phyloP scores from a whole-genome alignment of 768 basidiomycete species.

The Candolleomyces efflorescens region DNA sequence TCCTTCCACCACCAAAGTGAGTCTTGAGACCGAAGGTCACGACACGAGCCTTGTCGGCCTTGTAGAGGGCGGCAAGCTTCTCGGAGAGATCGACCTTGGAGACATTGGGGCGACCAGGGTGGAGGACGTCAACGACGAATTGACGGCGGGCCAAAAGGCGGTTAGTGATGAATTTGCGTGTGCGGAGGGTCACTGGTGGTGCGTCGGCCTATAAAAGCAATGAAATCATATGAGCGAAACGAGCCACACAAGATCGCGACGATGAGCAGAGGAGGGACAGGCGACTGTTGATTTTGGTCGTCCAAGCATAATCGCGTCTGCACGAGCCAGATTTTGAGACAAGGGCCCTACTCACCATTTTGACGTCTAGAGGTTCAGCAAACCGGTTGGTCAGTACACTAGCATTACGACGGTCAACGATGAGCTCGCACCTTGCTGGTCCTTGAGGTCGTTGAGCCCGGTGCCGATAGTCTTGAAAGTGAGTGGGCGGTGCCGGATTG shows the following conservation, averaged over 20 bases:
- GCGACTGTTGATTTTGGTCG: too few species aligned
- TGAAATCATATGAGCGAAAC: not conserved
- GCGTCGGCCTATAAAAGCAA: slow-evolving; percentile 57
- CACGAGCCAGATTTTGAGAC: slow-evolving; percentile 8
- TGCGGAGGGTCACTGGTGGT: slow-evolving; percentile 91
- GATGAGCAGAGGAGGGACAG: too few species aligned
- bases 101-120: slow-evolving; percentile 94
- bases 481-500: slow-evolving; percentile 8
- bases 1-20: slow-evolving; percentile 96
- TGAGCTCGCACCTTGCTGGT: slow-evolving; percentile 18
- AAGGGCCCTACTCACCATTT: slow-evolving; percentile 29
- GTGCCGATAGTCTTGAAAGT: slow-evolving; percentile 24
- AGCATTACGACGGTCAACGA: not conserved
- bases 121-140: slow-evolving; percentile 92
- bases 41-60: slow-evolving; percentile 85
- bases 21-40: slow-evolving; percentile 94
- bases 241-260: too few species aligned
- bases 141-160: slow-evolving; percentile 94
- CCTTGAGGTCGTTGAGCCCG: slow-evolving; percentile 39
- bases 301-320: not conserved
- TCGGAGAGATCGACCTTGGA: slow-evolving; percentile 88
- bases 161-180: slow-evolving; percentile 99
- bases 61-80: slow-evolving; percentile 91
- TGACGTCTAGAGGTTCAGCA: slow-evolving; percentile 14
- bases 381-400: slow-evolving; percentile 16